Evolutionary conservation across 2,329 filamentous ascomycete genomes (phyloP).

Genomic region (Fusarium sp.): DNA sequence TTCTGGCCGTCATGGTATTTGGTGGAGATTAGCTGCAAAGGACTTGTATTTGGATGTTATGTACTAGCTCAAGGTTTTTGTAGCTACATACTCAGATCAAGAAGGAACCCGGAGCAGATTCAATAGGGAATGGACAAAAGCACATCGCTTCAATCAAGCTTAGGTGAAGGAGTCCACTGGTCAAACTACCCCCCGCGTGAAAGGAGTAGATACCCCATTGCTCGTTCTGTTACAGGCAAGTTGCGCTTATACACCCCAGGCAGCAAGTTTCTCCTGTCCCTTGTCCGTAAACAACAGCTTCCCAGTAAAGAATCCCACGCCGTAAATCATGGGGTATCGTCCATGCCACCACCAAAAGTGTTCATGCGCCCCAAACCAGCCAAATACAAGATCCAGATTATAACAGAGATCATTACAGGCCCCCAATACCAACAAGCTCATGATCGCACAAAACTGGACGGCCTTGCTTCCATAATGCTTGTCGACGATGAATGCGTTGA

Average conservation of each 20-base stretch:
- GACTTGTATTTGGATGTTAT: neutral
- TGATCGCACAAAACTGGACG: neutral
- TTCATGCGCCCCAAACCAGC: constrained; percentile 14
- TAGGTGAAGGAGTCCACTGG: neutral
- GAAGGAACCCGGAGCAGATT: neutral
- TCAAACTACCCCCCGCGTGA: neutral
- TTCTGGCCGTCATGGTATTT: neutral
- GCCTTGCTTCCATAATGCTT: neutral
- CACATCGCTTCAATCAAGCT: too few relatives aligned
- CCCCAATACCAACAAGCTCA: neutral
- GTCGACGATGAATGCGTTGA: neutral
- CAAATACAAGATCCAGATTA: constrained; percentile 16
- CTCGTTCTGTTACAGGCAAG: neutral
- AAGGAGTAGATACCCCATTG: neutral
- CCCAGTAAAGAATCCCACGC: neutral
- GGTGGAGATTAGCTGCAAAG: neutral
- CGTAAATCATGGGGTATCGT: constrained; percentile 12
- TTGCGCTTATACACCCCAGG: neutral
- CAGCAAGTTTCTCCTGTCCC: neutral
- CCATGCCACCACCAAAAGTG: constrained; percentile 26
- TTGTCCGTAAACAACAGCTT: neutral
- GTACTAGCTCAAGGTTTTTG: neutral
- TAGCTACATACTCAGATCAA: neutral
- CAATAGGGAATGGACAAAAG: neutral
- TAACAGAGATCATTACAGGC: constrained; percentile 15